phyloP scores from a whole-genome alignment of 306 rosid genomes.

The Elaeagnus macrophylla region DNA sequence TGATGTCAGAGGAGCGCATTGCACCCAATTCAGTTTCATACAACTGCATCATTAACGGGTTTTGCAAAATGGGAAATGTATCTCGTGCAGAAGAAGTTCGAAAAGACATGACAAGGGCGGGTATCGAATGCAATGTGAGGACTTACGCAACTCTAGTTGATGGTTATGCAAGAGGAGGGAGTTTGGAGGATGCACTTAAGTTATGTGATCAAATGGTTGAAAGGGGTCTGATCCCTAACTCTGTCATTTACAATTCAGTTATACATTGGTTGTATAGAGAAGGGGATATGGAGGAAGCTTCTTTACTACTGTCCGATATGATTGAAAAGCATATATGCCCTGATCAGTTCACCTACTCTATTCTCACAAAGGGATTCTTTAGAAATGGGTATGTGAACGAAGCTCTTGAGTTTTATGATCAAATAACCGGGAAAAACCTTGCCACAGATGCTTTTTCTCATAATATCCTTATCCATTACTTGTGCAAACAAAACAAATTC shows the following conservation, averaged over 20 bases:
- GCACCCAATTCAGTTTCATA: slow-evolving; percentile 37
- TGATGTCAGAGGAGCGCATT: slow-evolving; percentile 28
- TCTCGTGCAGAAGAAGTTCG: slow-evolving; percentile 30
- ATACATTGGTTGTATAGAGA: slow-evolving; percentile 43
- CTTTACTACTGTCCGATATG: slow-evolving; percentile 41
- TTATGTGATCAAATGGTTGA: slow-evolving; percentile 47
- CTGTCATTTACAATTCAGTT: slow-evolving; percentile 41
- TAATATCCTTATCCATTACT: slow-evolving; percentile 41
- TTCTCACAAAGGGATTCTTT: slow-evolving; percentile 42
- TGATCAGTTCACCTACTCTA: slow-evolving; percentile 48
- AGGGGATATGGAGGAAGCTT: slow-evolving; percentile 39
- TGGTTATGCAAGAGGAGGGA: slow-evolving; percentile 41
- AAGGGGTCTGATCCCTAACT: slow-evolving; percentile 39
- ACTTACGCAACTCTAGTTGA: slow-evolving; percentile 47
- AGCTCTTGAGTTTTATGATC: slow-evolving; percentile 34
- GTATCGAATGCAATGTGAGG: slow-evolving; percentile 28
- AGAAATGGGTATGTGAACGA: slow-evolving; percentile 33
- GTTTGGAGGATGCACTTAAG: slow-evolving; percentile 41
- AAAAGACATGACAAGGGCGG: slow-evolving; percentile 32
- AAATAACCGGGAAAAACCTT: slow-evolving; percentile 21
- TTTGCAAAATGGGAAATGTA: slow-evolving; percentile 37
- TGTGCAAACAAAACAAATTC: slow-evolving; percentile 24
- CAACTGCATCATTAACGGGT: slow-evolving; percentile 46
- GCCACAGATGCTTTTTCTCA: slow-evolving; percentile 30
- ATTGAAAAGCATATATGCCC: slow-evolving; percentile 29